Conservation (phyloP, 176 grass and related monocot species). For the Rhynchospora tenuis region DNA sequence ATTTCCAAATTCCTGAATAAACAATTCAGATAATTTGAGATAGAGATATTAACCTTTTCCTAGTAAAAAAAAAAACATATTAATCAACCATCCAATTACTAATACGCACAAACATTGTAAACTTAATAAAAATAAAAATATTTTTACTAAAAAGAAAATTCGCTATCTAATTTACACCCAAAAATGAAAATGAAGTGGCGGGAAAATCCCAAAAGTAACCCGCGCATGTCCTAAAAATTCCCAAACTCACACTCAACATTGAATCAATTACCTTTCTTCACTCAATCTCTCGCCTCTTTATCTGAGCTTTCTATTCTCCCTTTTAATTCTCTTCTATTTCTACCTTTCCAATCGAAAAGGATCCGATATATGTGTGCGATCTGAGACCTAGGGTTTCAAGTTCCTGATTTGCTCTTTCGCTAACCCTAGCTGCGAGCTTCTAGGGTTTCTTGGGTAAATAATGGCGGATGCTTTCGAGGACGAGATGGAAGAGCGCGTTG, state of each 20-base stretch:
- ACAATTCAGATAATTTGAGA: not conserved
- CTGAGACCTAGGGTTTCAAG: conserved; percentile 12
- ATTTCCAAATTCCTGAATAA: not conserved
- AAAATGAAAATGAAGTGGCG: conserved; percentile 21
- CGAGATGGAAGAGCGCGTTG: conserved; percentile 40
- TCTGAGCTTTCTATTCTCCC: not conserved
- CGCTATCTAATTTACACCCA: not conserved
- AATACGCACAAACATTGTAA: not conserved
- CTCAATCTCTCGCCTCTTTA: conserved; percentile 2
- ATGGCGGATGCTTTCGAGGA: conserved; percentile 68
- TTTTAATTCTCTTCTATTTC: not conserved
- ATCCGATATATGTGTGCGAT: not conserved
- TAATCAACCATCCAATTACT: too few species aligned
- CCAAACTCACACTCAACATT: not conserved
- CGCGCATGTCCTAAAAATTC: not conserved
- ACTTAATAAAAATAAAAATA: not conserved
- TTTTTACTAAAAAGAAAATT: not conserved
- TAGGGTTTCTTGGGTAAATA: conserved; percentile 21
- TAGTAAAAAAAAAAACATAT: not conserved
- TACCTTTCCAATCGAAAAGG: not conserved
- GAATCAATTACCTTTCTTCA: not conserved
- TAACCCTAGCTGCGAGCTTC: not conserved
- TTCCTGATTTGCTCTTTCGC: not conserved
- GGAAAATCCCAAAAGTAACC: conserved; percentile 14
- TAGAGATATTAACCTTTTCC: not conserved